Base-by-base conservation (phyloP, 257 asterid species). In the Solanum habrochaites region DNA sequence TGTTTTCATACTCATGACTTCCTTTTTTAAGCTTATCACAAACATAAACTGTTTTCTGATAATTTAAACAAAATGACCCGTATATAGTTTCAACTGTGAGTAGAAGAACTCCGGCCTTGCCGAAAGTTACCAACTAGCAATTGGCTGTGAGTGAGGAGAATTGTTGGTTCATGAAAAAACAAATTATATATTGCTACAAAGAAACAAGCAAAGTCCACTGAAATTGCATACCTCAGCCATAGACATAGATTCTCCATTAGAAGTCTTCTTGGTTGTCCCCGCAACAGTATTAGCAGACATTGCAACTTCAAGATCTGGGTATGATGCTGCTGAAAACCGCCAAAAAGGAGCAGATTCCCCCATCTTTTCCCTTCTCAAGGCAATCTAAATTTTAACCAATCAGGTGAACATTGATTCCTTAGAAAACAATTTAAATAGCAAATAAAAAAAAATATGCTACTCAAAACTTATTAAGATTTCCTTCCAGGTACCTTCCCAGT, bases 301-400 rank as follows among this genome's bases (percentile, higher is more conserved):
- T 78, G 91, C 87, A 87, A 71, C 93, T 89, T 94, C 96, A 74
- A 97, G 98, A 93, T 97, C 99, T 80, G 99, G 99, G 96, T 97
- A 97, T 64, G 99, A 95, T 88, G 98, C 96, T 20, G 99, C 98
- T 31, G 99, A 97, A 90, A 94, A 97, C 90, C 98, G 93, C 99
- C 99, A 97, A 92, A 97, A 97, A 25, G 99, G 99, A 74, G 99
- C 98, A 82, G 97, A 94, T 90, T 94, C 98, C 9, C 99, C 99
- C 98, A 97, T 91, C 92, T 93, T 97, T 91, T 97, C 99, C 89
- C 99, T 93, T 93, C 98, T 92, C 94, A 95, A 90, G 86, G 99
- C 99, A 91, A 97, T 97, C 99, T 97, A 91, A 56, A 56, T 35
- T 85, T 83, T 52, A 60, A 88, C 88, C 87, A 80, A 80, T 47